A percentile compares a stretch with the other conserved stretches of the same genome.
phyloP scores from a whole-genome alignment of 352 stramenopile species.

The Phytophthora crassamura region DNA sequence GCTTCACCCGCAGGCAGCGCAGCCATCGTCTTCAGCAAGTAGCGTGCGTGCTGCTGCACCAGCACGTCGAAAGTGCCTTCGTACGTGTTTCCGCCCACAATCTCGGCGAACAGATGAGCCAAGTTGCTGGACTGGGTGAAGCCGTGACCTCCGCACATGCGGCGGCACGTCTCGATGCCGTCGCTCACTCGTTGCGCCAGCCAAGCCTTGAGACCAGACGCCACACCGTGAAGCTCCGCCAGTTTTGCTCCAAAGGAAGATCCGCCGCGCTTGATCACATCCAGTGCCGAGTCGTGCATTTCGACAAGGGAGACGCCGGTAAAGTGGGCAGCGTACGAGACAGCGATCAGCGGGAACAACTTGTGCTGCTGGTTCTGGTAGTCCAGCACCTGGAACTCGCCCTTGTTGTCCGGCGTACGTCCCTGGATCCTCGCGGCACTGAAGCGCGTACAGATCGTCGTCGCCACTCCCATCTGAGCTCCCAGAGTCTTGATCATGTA shows the following conservation, averaged over 20 bases:
- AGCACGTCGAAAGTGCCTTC: constrained; percentile 82
- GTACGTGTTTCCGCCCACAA: constrained; percentile 57
- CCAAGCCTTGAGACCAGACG: constrained; percentile 64
- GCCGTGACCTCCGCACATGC: constrained; percentile 53
- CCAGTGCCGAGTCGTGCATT: constrained; percentile 44
- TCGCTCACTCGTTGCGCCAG: constrained; percentile 48
- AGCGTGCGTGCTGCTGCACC: constrained; percentile 68
- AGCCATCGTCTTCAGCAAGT: constrained; percentile 55
- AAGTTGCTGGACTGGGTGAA: constrained; percentile 48
- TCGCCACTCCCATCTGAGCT: constrained; percentile 24
- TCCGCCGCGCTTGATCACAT: constrained; percentile 43
- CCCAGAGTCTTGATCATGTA: constrained; percentile 28
- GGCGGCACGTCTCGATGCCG: constrained; percentile 55
- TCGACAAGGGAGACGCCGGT: constrained; percentile 35
- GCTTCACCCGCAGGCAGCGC: no score
- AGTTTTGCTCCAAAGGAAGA: constrained; percentile 46
- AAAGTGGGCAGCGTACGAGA: constrained; percentile 38
- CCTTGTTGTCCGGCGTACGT: constrained; percentile 44
- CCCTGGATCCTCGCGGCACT: constrained; percentile 59
- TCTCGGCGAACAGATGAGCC: constrained; percentile 31
- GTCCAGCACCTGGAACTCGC: constrained; percentile 62
- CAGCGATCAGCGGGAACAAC: constrained; percentile 51
- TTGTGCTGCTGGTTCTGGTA: constrained; percentile 67
- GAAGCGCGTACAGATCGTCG: constrained; percentile 61
- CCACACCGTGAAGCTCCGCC: constrained; percentile 60